Percentiles rank a stretch among this genome's conserved stretches.
phyloP scores from a whole-genome alignment of 2,329 filamentous ascomycete species.

The Phoma herbarum region DNA sequence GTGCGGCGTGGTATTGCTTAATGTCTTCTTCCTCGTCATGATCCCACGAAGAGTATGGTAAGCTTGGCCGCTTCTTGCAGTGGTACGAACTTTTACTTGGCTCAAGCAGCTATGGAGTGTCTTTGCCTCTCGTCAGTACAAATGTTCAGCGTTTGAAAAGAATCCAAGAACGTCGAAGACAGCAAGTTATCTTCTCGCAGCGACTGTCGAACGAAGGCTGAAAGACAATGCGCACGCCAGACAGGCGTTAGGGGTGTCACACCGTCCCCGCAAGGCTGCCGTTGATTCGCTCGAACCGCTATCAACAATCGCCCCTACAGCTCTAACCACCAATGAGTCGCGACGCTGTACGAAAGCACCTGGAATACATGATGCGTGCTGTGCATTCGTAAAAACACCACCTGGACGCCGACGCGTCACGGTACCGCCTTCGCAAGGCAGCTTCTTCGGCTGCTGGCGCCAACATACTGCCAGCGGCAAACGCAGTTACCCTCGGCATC shows the following conservation, averaged over 20 bases:
- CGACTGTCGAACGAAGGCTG: not conserved
- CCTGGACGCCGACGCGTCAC: constrained; percentile 19
- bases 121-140: no score
- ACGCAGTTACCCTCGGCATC: constrained; percentile 11
- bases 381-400: constrained; percentile 7
- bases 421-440: constrained; percentile 17
- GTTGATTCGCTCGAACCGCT: constrained; percentile 6
- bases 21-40: no score
- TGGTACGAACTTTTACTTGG: no score
- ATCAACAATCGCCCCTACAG: not conserved
- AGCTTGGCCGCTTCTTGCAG: no score
- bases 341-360: constrained; percentile 9
- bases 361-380: constrained; percentile 7
- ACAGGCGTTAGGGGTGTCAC: not conserved
- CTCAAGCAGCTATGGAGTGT: no score
- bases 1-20: no score
- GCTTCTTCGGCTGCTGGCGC: constrained; percentile 5
- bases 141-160: no score
- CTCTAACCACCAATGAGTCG: constrained; percentile 11
- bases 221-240: not conserved
- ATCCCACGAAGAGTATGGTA: no score
- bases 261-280: not conserved
- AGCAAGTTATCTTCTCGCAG: not conserved
- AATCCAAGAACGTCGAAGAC: not conserved
- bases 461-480: constrained; percentile 10